Evolutionary conservation across 2,329 filamentous ascomycete species (phyloP).

Genomic region (Ascochyta koolunga): DNA sequence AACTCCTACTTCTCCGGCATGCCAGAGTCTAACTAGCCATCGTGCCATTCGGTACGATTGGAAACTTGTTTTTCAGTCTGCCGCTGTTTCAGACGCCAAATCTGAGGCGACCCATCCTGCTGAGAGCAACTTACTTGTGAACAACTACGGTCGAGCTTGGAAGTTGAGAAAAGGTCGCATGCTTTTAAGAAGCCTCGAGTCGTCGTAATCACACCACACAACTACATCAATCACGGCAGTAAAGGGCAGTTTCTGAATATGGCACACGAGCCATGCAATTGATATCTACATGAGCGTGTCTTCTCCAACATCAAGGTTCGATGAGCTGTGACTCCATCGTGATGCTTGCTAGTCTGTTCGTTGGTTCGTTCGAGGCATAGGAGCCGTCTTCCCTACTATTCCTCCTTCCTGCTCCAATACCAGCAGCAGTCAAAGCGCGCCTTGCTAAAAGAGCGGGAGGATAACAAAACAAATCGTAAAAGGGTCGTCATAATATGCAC

Average conservation of each 20-base stretch:
- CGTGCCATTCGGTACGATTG: neutral
- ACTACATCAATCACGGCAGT: neutral
- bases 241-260: neutral
- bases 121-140: too few species aligned
- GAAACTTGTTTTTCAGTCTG: too few species aligned
- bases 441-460: constrained; percentile 16
- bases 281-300: constrained; percentile 25
- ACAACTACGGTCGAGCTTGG: too few species aligned
- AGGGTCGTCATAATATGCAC: constrained; percentile 35
- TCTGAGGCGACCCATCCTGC: too few species aligned
- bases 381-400: constrained; percentile 10
- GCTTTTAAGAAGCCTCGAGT: too few species aligned
- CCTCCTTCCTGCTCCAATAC: constrained; percentile 15
- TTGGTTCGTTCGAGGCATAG: constrained; percentile 4
- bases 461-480: constrained; percentile 24
- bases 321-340: constrained; percentile 12
- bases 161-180: too few species aligned
- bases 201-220: neutral
- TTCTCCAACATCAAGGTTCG: constrained; percentile 17
- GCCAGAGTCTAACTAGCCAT: too few species aligned
- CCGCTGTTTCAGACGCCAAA: too few species aligned
- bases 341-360: constrained; percentile 11
- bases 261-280: constrained; percentile 14
- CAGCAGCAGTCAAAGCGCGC: constrained; percentile 18
- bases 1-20: too few species aligned